phyloP scores from a whole-genome alignment of 202 grass and related monocot species.

The Schoenoplectus triqueter region DNA sequence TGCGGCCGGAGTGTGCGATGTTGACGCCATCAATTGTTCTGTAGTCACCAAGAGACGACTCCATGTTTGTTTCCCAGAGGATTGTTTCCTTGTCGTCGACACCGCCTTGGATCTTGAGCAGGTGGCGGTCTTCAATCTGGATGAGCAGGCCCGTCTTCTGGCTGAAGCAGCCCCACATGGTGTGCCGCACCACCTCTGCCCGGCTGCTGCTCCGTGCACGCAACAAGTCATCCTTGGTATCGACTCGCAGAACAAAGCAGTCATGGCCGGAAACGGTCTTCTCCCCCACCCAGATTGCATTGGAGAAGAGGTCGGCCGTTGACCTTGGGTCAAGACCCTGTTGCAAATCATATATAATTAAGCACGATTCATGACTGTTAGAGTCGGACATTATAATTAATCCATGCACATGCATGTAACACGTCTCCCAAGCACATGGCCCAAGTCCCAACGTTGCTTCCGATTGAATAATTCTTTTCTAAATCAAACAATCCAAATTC shows the following conservation, averaged over 20 bases:
- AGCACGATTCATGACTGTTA: no score
- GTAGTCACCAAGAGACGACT: slow-evolving; percentile 44
- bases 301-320: slow-evolving; percentile 46
- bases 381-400: no score
- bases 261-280: slow-evolving; percentile 39
- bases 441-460: background rate
- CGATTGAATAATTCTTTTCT: slow-evolving; percentile 15
- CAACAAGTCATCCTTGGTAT: slow-evolving; percentile 26
- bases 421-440: slow-evolving; percentile 7
- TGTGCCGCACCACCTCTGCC: slow-evolving; percentile 45
- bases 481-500: background rate
- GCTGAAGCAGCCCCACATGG: slow-evolving; percentile 48
- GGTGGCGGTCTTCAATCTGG: slow-evolving; percentile 45
- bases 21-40: slow-evolving; percentile 43
- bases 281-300: slow-evolving; percentile 46
- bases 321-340: slow-evolving; percentile 52
- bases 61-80: slow-evolving; percentile 52
- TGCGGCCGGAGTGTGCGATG: slow-evolving; percentile 44
- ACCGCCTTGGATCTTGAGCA: slow-evolving; percentile 35
- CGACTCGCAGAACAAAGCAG: slow-evolving; percentile 46
- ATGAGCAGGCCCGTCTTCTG: slow-evolving; percentile 46
- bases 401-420: background rate
- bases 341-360: background rate
- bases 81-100: background rate
- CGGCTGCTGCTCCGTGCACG: slow-evolving; percentile 36